Evolutionary conservation across 1,139 yeast species (phyloP), one percentile per base, ranked within the genome.

Genomic region (Suhomyces taliae): DNA sequence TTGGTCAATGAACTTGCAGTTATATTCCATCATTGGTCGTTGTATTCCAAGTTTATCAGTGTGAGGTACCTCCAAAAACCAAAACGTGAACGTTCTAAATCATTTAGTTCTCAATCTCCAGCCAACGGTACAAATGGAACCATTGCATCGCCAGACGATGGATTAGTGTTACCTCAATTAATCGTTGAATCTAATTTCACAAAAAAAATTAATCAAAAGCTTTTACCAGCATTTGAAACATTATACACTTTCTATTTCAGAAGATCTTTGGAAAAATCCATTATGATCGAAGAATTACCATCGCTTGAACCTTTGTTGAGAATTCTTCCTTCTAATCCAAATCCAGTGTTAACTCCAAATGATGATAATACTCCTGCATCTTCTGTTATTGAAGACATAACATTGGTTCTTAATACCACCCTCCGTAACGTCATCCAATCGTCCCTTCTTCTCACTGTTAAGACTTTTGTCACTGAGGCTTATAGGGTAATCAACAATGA

Each of bases 371-470:
- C 87, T 4, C 86, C 95, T 4, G 81, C 87, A 6, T 82, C 96
- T 0, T 90, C 98, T 0, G 85, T 90, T 9, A 82, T 91, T 36
- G 99, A 93, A 61, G 99, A 93, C 62, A 71, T 89, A 39, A 80
- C 90, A 34, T 72, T 90, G 56, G 82, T 90, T 15, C 67, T 90
- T 40, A 87, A 88, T 54, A 79, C 81, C n/a, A 73, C 87, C 7
- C 63, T 87, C 32, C 66, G 80, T 36, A 85, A 83, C 51, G 72
- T 81, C 0, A 63, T 86, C 15, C 81, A 83, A 43, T 76, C 90
- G 0, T 88, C 90, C 1, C 82, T 83, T 45, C 66, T 81, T 2
- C 53, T 73, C 2, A 70, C 84, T 0, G 78, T 84, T 24, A 82
- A 78, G 54, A 72, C 69, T 26, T 78, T 84, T 58, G 61, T 83